Evolutionary conservation across 768 basidiomycete species (phyloP).

Genomic region (Collybia nuda): DNA sequence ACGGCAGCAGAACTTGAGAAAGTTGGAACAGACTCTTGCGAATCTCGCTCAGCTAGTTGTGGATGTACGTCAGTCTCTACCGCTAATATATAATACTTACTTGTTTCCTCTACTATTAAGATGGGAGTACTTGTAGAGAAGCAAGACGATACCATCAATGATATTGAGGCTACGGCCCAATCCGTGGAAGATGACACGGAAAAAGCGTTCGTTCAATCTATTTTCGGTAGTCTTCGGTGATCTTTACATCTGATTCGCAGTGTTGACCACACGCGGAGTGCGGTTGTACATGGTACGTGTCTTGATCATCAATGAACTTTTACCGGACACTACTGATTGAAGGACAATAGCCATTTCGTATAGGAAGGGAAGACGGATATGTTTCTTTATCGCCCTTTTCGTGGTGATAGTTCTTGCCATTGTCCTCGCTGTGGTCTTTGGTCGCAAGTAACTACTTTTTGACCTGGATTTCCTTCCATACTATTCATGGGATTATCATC

Average conservation of each 20-base stretch:
- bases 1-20: constrained; percentile 80
- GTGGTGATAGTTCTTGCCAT: constrained; percentile 58
- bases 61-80: constrained; percentile 50
- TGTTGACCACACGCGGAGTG: constrained; percentile 58
- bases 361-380: constrained; percentile 84
- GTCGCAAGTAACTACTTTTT: not conserved
- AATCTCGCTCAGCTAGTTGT: constrained; percentile 87
- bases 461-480: no score
- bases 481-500: no score
- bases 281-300: constrained; percentile 53
- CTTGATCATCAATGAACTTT: no score
- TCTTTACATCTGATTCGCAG: constrained; percentile 30
- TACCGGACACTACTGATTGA: not conserved
- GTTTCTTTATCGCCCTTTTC: constrained; percentile 64
- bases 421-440: constrained; percentile 50
- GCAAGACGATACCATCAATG: constrained; percentile 73
- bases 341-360: constrained; percentile 54
- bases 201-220: constrained; percentile 52
- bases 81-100: not conserved
- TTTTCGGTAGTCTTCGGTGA: not conserved
- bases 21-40: constrained; percentile 82
- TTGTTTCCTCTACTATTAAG: constrained; percentile 29
- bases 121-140: constrained; percentile 79
- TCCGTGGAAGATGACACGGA: constrained; percentile 69
- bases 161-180: constrained; percentile 60